Evolutionary conservation across 2,329 filamentous ascomycete genomes (phyloP).

Genomic region (Trichoderma semiorbis): DNA sequence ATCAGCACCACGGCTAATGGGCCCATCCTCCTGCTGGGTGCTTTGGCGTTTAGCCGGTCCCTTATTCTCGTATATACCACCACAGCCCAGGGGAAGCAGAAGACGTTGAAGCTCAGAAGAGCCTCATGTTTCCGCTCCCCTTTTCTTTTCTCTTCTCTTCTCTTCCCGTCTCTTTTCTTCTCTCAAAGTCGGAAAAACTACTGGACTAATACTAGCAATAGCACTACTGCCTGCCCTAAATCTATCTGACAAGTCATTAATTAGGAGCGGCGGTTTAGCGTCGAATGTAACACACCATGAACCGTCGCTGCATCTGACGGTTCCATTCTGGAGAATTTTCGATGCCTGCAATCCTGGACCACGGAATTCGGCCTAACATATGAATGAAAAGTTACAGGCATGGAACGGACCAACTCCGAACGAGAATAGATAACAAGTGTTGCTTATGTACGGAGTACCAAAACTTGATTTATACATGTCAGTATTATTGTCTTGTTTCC

Average conservation of each 20-base stretch:
- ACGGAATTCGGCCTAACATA: not conserved
- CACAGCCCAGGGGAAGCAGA: not conserved
- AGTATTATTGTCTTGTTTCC: not conserved
- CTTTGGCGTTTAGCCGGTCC: not conserved
- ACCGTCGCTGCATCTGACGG: not conserved
- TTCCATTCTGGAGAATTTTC: not conserved
- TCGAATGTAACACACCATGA: not conserved
- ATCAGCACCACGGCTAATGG: not conserved
- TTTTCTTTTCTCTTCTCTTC: not conserved
- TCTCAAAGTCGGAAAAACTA: not conserved
- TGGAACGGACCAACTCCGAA: not conserved
- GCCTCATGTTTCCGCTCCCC: not conserved
- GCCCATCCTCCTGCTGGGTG: not conserved
- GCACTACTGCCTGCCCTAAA: not conserved
- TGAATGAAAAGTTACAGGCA: not conserved
- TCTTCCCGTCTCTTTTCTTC: not conserved
- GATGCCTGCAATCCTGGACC: not conserved
- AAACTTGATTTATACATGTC: not conserved
- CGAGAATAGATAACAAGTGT: not conserved
- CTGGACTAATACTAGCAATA: not conserved
- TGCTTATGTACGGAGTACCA: not conserved
- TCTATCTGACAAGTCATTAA: not conserved
- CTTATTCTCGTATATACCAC: not conserved
- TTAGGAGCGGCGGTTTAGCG: not conserved
- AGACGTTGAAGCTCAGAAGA: not conserved